These are phyloP conservation scores for Salix exigua DNA, from an alignment of 345 rosid species.

Conservation along the genomic window DNA sequence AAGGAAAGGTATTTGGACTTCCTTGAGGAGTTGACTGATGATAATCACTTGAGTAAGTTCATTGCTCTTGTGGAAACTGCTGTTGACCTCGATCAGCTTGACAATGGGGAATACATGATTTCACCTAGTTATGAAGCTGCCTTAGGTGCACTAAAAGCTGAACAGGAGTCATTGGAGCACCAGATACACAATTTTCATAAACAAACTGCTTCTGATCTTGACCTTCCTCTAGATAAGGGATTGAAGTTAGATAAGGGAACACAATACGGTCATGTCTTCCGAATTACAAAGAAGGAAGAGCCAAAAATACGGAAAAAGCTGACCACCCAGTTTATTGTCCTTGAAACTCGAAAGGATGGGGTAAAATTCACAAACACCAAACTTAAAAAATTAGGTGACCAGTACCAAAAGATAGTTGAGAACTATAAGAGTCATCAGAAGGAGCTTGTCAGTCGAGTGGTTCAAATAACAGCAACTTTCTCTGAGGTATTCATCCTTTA, in stretches of 20 bases:
- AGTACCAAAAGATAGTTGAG: constrained; percentile 78
- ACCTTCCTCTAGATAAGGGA: constrained; percentile 74
- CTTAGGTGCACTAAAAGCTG: constrained; percentile 61
- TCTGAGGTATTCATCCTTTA: constrained; percentile 57
- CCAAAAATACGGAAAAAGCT: constrained; percentile 93
- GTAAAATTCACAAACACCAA: constrained; percentile 93
- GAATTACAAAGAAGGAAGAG: constrained; percentile 98
- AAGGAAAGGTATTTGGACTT: constrained; percentile 58
- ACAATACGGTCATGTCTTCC: constrained; percentile 92
- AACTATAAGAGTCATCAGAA: constrained; percentile 76
- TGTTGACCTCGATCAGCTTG: constrained; percentile 91
- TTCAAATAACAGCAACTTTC: constrained; percentile 74
- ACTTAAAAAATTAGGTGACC: constrained; percentile 89
- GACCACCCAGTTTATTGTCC: constrained; percentile 74
- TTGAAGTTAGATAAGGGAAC: constrained; percentile 89
- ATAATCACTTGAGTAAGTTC: constrained; percentile 75
- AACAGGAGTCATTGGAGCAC: constrained; percentile 67
- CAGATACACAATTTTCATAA: constrained; percentile 79
- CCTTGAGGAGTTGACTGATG: constrained; percentile 53
- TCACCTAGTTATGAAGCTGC: constrained; percentile 77
- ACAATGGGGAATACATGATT: constrained; percentile 94
- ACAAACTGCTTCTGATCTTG: constrained; percentile 80
- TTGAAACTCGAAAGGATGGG: constrained; percentile 97
- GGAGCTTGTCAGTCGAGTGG: constrained; percentile 75
- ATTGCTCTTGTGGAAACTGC: constrained; percentile 79